A percentile compares a stretch with the other conserved stretches of the same genome.
Evolutionary conservation across 208 protist genomes (phyloP).

Genomic region (Wallacemonas collosoma): DNA sequence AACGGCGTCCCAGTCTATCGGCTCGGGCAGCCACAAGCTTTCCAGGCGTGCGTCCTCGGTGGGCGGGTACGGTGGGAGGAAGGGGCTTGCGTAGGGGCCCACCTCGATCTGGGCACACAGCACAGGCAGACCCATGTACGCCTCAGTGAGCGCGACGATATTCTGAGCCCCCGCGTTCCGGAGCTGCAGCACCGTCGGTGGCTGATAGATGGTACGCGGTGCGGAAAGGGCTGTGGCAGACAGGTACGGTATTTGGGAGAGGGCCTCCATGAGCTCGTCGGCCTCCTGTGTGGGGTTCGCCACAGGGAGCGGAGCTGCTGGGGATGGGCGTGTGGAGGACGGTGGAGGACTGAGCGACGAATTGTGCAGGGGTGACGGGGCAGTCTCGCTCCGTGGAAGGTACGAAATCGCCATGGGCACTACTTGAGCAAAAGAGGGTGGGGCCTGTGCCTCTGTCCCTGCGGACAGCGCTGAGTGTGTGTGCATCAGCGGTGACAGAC

Average conservation of each 20-base stretch:
- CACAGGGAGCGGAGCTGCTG: not conserved
- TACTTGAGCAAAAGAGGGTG: no score
- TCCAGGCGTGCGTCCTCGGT: not conserved
- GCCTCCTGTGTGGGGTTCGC: not conserved
- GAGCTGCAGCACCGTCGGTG: slow-evolving; percentile 53
- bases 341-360: not conserved
- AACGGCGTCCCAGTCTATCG: slow-evolving; percentile 52
- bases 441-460: no score
- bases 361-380: not conserved
- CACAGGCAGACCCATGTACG: slow-evolving; percentile 45
- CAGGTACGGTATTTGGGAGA: slow-evolving; percentile 46
- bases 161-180: slow-evolving; percentile 45
- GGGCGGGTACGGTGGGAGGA: not conserved
- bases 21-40: slow-evolving; percentile 37
- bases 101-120: slow-evolving; percentile 19
- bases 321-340: not conserved
- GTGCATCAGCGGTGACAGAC: not conserved
- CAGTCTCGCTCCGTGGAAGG: not conserved
- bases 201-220: slow-evolving; percentile 53
- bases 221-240: slow-evolving; percentile 24
- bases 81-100: slow-evolving; percentile 19
- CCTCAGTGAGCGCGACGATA: slow-evolving; percentile 23
- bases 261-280: slow-evolving; percentile 7
- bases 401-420: not conserved
- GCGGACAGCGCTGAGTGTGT: slow-evolving; percentile 1